Percentiles rank a stretch among this genome's conserved stretches.
These are phyloP conservation scores for Citrus mangshanensis DNA, from an alignment of 345 rosid species.

Conservation along the genomic window DNA sequence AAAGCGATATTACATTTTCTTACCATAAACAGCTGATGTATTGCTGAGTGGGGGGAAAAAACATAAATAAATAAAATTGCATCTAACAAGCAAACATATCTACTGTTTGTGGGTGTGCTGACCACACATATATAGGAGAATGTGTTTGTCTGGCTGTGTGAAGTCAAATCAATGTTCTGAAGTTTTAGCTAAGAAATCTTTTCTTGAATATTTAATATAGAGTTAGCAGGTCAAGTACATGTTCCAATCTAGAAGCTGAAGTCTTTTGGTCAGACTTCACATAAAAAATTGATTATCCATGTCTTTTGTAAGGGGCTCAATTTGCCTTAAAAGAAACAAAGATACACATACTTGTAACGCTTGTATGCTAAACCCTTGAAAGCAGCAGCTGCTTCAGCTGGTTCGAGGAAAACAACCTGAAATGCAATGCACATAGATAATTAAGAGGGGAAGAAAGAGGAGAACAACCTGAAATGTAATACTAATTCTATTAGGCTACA, in stretches of 20 bases:
- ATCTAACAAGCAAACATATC: neutral
- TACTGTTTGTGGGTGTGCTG: neutral
- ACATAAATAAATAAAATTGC: neutral
- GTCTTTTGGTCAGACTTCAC: neutral
- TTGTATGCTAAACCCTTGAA: slow-evolving; percentile 81
- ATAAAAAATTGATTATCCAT: neutral
- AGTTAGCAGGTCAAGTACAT: neutral
- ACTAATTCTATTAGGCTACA: neutral
- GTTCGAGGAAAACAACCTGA: slow-evolving; percentile 90
- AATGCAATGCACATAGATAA: slow-evolving; percentile 15
- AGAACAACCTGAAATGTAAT: neutral
- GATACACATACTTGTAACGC: slow-evolving; percentile 72
- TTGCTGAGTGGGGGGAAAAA: too few relatives aligned
- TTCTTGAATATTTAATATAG: neutral
- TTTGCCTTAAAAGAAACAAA: neutral
- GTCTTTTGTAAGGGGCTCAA: neutral
- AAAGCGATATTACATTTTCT: neutral
- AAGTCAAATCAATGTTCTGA: neutral
- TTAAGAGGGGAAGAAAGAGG: neutral
- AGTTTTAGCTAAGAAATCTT: neutral
- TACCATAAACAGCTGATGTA: neutral
- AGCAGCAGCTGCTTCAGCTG: slow-evolving; percentile 89
- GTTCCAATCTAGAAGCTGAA: neutral
- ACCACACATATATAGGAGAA: neutral
- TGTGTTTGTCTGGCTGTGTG: neutral